Evolutionary conservation across 805 yeast species (phyloP).

Genomic region (Candida gorgasii): DNA sequence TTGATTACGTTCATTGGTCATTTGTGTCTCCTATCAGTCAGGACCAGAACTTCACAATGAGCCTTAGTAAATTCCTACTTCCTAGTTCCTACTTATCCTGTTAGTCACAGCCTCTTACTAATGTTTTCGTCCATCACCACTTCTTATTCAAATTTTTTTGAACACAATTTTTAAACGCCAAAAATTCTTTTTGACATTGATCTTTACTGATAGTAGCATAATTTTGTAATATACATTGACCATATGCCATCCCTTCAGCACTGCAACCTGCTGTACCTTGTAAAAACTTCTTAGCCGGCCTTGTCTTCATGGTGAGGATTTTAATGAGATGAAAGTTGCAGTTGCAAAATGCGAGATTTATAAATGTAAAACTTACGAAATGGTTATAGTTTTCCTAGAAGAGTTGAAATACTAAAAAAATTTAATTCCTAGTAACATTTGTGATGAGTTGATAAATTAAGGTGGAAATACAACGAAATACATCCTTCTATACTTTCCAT

Average conservation of each 20-base stretch:
- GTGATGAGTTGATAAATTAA: too few species aligned
- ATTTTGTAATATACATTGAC: constrained; percentile 52
- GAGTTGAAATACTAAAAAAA: not conserved
- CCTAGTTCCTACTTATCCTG: too few species aligned
- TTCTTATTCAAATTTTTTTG: constrained; percentile 18
- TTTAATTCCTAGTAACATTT: too few species aligned
- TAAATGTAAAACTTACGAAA: not conserved
- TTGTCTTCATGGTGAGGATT: constrained; percentile 13
- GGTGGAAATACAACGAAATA: too few species aligned
- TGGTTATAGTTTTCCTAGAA: not conserved
- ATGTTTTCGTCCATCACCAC: constrained; percentile 14
- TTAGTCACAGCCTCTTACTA: too few species aligned
- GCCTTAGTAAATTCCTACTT: too few species aligned
- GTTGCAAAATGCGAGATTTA: not conserved
- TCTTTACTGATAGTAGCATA: constrained; percentile 53
- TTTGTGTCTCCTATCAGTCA: too few species aligned
- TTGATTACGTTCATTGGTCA: too few species aligned
- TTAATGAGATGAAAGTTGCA: too few species aligned
- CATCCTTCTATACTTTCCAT: too few species aligned
- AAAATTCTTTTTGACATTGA: constrained; percentile 54
- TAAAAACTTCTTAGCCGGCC: constrained; percentile 47
- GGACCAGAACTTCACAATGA: too few species aligned
- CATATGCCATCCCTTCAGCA: constrained; percentile 48
- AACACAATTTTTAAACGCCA: constrained; percentile 52
- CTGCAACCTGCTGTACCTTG: constrained; percentile 43